phyloP scores from a whole-genome alignment of 257 asterid species.

The Solanum boliviense region DNA sequence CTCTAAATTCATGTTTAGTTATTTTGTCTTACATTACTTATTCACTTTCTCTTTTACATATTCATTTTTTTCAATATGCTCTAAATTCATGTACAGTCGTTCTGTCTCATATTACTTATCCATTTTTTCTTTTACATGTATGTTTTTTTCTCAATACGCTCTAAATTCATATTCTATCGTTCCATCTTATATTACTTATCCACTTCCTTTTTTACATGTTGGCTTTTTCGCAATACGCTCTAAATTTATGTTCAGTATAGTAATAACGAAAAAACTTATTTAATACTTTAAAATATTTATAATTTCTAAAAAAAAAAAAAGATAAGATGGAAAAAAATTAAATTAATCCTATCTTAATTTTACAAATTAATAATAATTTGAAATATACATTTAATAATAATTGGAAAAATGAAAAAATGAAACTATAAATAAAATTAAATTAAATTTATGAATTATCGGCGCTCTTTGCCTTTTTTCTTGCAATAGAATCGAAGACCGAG shows the following conservation, averaged over 20 bases:
- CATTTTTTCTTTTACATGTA: no score
- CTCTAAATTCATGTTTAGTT: background rate
- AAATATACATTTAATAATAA: no score
- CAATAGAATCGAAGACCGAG: slow-evolving; percentile 35
- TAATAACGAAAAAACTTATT: background rate
- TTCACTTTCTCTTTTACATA: background rate
- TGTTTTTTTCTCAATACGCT: background rate
- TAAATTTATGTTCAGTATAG: background rate
- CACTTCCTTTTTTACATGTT: background rate
- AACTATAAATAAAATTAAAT: background rate
- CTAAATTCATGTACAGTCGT: background rate
- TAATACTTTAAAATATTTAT: background rate
- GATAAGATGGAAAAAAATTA: background rate
- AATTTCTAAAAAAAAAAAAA: no score
- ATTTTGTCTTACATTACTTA: background rate
- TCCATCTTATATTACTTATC: no score
- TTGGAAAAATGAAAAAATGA: background rate
- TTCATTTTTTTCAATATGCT: rapidly evolving
- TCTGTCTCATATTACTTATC: background rate
- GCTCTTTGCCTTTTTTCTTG: slow-evolving; percentile 26
- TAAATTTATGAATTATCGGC: slow-evolving; percentile 23
- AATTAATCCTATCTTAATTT: background rate
- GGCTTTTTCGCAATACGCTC: background rate
- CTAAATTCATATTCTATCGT: background rate
- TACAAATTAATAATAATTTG: no score